A percentile compares a stretch with the other conserved stretches of the same genome.
Conservation (phyloP, 2,329 filamentous ascomycete genomes). For the Apiospora rasikravindrae region DNA sequence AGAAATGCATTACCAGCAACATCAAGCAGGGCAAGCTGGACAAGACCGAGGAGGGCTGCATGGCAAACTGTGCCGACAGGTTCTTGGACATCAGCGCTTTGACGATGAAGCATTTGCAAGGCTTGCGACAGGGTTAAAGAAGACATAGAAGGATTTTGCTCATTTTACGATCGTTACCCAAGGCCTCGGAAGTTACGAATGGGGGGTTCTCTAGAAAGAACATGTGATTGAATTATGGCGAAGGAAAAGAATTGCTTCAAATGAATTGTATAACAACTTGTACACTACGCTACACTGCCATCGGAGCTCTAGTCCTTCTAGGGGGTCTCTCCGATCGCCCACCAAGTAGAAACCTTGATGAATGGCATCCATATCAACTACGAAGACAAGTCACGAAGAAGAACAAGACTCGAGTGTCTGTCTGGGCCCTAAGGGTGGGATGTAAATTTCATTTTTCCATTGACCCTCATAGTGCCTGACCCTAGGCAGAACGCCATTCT, state of each 20-base stretch:
- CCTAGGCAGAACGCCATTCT: conserved; percentile 41
- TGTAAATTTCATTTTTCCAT: conserved; percentile 39
- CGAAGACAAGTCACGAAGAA: conserved; percentile 13
- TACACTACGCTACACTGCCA: background rate
- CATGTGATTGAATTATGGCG: no score
- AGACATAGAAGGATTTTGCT: background rate
- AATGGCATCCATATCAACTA: background rate
- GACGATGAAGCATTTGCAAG: conserved; percentile 84
- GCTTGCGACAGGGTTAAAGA: conserved; percentile 46
- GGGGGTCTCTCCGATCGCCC: background rate
- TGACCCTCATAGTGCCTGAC: conserved; percentile 40
- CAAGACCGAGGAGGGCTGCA: conserved; percentile 78
- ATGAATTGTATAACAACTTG: background rate
- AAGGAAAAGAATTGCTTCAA: background rate
- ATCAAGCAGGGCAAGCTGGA: conserved; percentile 78
- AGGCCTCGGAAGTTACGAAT: background rate
- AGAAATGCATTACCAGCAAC: conserved; percentile 82
- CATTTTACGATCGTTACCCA: background rate
- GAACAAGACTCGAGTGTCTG: conserved; percentile 19
- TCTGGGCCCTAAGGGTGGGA: conserved; percentile 27
- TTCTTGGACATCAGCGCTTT: conserved; percentile 89
- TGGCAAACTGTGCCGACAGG: conserved; percentile 91
- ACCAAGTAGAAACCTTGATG: no score
- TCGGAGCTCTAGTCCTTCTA: background rate
- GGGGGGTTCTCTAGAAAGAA: background rate